These are phyloP conservation scores for Neoconidiobolus thromboides DNA, from an alignment of 371 early-diverging fungal species.

Conservation along the genomic window DNA sequence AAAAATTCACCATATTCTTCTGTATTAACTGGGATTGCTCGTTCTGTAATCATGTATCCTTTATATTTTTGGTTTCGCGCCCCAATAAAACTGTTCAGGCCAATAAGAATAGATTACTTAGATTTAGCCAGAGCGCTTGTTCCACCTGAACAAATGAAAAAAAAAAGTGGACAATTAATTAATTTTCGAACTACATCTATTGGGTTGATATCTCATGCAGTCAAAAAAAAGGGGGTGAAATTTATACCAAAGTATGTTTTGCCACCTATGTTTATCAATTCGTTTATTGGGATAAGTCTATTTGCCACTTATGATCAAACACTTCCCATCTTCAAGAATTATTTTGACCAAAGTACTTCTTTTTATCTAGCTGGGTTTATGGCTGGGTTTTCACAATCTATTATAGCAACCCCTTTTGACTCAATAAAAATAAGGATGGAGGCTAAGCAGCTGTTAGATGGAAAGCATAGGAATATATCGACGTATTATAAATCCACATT, in stretches of 20 bases:
- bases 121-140: slow-evolving; percentile 53
- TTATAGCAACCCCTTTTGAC: slow-evolving; percentile 55
- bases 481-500: slow-evolving; percentile 39
- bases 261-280: slow-evolving; percentile 54
- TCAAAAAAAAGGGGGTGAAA: slow-evolving; percentile 33
- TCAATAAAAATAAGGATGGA: slow-evolving; percentile 55
- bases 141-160: slow-evolving; percentile 20
- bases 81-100: slow-evolving; percentile 58
- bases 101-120: slow-evolving; percentile 56
- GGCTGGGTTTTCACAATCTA: slow-evolving; percentile 52
- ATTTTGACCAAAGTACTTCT: no score
- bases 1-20: not conserved
- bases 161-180: slow-evolving; percentile 11
- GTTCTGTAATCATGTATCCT: slow-evolving; percentile 38
- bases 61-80: slow-evolving; percentile 56
- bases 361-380: slow-evolving; percentile 36
- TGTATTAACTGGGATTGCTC: slow-evolving; percentile 29
- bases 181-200: slow-evolving; percentile 24
- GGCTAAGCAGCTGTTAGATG: slow-evolving; percentile 48
- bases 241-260: slow-evolving; percentile 51
- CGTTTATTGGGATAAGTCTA: slow-evolving; percentile 46
- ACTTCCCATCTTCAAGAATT: not conserved
- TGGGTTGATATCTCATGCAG: slow-evolving; percentile 50
- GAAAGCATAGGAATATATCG: slow-evolving; percentile 47
- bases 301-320: slow-evolving; percentile 24